Base-by-base conservation (phyloP, 257 asterid genomes). In the Nemophila menziesii region DNA sequence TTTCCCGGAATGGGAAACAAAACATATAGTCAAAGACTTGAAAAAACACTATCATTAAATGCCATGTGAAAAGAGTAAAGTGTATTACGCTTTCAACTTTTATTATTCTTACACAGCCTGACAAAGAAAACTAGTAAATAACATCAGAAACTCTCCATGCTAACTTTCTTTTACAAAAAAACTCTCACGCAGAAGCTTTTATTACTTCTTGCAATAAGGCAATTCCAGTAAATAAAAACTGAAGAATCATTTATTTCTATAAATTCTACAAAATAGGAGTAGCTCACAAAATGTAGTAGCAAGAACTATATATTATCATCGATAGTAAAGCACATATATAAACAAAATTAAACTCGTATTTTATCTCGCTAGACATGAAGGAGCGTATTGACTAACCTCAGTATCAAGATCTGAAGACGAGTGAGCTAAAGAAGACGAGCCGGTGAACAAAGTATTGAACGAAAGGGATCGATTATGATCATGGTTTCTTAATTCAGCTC, bases 401-500 rank as follows among this genome's bases (percentile, higher is more conserved):
- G 93, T 72, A 52, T 82, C 93, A 59, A 78, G 83, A 67, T 68
- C 86, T 49, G 93, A 82, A 26, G 93, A 80, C 52, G 82, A 78
- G 46, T 70, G 55, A 18, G 77, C 18, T 40, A 78, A 71, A 22
- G 77, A 67, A 26, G 92, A 80, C 46, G 46, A 4, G 12, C 36
- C 59, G 43, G 86, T 64, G 44, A 78, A 61, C 40, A 75, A 53
- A 57, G 93, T 75, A 51, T 62, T 65, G 69, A 64, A 78, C 19
- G 93, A 78, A 59, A 65, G 66, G 22, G 93, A 80, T 44, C 79
- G 79, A 55, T 63, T 58, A 18, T 59, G 41, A 53, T 70, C 68
- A 33, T 64, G 74, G 46, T 69, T 67, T 42, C 78, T 65, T 5
- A 74, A 27, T 44, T 81, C 78, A 51, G 37, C 79, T 57, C 82